Base-by-base conservation (phyloP, 2,329 filamentous ascomycete genomes). In the Akanthomyces uredinophilus region DNA sequence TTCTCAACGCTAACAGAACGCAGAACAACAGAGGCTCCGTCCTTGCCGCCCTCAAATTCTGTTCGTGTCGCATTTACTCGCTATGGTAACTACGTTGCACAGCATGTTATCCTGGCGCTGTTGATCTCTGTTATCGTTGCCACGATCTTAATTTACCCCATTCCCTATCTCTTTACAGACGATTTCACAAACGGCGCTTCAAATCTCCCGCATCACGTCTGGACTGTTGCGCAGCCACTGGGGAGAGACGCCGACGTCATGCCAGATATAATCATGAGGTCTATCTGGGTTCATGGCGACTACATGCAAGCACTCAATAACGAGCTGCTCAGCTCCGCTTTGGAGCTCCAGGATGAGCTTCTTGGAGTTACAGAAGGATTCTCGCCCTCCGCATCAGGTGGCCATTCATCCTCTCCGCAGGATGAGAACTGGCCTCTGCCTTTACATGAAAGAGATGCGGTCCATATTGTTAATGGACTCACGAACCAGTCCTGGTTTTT, bases 251-350 rank as follows among this genome's bases (percentile, higher is more conserved):
- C 75, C 5, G 70, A 75, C 29, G 77, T 79, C 50, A 75, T 79
- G 59, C 82, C 87, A 4, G 89, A 94, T 71, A 86, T 94, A n/a
- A 85, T 90, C 61, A 89, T 94, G 85, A 88, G 89, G 66, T 90
- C 90, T 62, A 83, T 91, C 61, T 94, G 90, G 90, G 82, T 94
- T 18, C 89, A 93, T 70, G 89, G 89, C 65, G 88, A 84, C 71
- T 92, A 92, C 70, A 93, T 93, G 87, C 81, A 87, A 68, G 90
- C 89, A 13, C 79, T 94, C 41, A 80, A 90, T 55, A 80, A 80
- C 57, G 78, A 86, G 7, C 81, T 93, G 13, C 77, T 94, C 50
- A 77, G 83, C 37, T 82, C 84, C 49, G 89, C 89, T 10, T 77
- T 94, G 52, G 80, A 86, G 65, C 80, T 94, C 55, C 90, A 94